Conservation (phyloP, 176 grass and related monocot genomes). For the Stipa capillata region DNA sequence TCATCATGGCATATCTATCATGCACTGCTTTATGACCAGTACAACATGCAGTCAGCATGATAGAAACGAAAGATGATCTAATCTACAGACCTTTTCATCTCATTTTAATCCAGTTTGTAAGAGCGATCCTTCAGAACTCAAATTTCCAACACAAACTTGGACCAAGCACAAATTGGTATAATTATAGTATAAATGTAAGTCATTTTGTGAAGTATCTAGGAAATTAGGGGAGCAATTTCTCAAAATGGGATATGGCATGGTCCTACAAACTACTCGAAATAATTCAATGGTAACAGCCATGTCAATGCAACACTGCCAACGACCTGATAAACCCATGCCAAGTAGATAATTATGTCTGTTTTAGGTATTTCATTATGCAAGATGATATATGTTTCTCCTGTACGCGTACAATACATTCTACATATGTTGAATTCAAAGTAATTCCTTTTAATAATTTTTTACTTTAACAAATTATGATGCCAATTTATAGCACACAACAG, state of each 20-base stretch:
- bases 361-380: not conserved
- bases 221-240: not conserved
- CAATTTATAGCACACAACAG: not conserved
- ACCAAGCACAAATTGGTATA: not conserved
- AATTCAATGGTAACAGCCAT: not conserved
- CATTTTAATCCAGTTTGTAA: conserved; percentile 5
- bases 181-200: not conserved
- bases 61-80: not conserved
- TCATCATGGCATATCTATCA: not conserved
- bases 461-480: not conserved
- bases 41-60: not conserved
- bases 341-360: not conserved
- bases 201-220: not conserved
- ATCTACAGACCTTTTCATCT: not conserved
- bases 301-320: not conserved
- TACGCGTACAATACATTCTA: not conserved
- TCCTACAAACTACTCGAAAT: not conserved
- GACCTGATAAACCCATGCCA: not conserved
- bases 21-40: not conserved
- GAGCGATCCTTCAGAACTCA: conserved; percentile 13
- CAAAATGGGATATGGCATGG: not conserved
- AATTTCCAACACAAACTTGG: not conserved
- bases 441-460: not conserved
- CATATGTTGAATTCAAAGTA: not conserved
- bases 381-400: no score